Percentiles rank a stretch among this genome's conserved stretches.
phyloP scores from a whole-genome alignment of 2,329 filamentous ascomycete genomes.

The Aspergillus neotritici region DNA sequence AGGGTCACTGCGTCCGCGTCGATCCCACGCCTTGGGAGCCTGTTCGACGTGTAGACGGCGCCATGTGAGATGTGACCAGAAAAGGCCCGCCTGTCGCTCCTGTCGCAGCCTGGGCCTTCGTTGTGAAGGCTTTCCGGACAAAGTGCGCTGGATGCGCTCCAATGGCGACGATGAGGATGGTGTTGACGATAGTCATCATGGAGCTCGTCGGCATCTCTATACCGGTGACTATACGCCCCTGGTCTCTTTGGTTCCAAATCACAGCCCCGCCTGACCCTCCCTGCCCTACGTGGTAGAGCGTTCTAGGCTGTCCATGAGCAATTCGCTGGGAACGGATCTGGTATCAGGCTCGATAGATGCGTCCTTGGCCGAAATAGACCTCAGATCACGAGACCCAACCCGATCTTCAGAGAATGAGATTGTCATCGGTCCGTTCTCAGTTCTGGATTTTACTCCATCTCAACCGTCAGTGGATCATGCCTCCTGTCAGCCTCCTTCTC shows the following conservation, averaged over 20 bases:
- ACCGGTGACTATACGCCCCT: slow-evolving; percentile 17
- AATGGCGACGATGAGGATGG: slow-evolving; percentile 8
- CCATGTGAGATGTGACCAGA: slow-evolving; percentile 35
- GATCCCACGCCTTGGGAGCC: slow-evolving; percentile 29
- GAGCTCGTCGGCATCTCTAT: slow-evolving; percentile 27
- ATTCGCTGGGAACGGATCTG: slow-evolving; percentile 20
- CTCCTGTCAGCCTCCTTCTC: too few species aligned
- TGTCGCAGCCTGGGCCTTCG: slow-evolving; percentile 23
- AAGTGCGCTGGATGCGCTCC: slow-evolving; percentile 26
- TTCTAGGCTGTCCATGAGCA: slow-evolving; percentile 29
- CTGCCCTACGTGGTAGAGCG: slow-evolving; percentile 16
- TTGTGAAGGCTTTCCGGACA: slow-evolving; percentile 28
- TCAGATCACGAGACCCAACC: slow-evolving; percentile 19
- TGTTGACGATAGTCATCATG: slow-evolving; percentile 7
- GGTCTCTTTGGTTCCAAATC: too few species aligned
- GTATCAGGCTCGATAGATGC: slow-evolving; percentile 28
- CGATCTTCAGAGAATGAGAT: slow-evolving; percentile 14
- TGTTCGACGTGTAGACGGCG: slow-evolving; percentile 32
- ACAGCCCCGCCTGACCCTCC: neutral
- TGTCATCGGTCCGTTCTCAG: slow-evolving; percentile 27
- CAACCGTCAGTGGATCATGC: too few species aligned
- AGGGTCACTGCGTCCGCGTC: slow-evolving; percentile 13
- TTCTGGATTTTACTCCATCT: slow-evolving; percentile 20
- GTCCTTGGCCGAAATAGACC: slow-evolving; percentile 29
- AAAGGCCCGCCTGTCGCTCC: slow-evolving; percentile 26